Conservation (phyloP, 2,329 filamentous ascomycete genomes). For the Botrytis byssoidea region DNA sequence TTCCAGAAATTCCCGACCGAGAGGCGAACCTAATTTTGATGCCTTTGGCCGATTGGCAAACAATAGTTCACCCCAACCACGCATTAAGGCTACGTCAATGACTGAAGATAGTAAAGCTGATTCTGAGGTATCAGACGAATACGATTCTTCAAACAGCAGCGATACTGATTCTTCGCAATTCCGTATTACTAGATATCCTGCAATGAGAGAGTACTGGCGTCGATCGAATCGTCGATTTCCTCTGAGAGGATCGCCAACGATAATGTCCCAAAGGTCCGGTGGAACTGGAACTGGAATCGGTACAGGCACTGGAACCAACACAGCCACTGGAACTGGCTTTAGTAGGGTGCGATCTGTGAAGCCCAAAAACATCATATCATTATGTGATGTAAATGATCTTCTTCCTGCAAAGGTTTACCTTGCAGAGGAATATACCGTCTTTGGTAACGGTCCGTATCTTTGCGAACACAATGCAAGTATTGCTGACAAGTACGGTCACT, state of each 20-base stretch:
- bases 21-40: constrained; percentile 57
- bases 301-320: constrained; percentile 56
- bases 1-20: constrained; percentile 48
- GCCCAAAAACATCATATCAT: constrained; percentile 67
- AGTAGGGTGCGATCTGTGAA: constrained; percentile 38
- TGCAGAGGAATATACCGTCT: constrained; percentile 77
- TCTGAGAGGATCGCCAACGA: constrained; percentile 35
- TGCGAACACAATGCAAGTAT: constrained; percentile 81
- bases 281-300: constrained; percentile 29
- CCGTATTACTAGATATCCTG: constrained; percentile 33
- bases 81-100: constrained; percentile 39
- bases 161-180: constrained; percentile 40
- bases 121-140: constrained; percentile 41
- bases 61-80: constrained; percentile 47
- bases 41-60: constrained; percentile 60
- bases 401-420: constrained; percentile 78
- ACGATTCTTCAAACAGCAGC: constrained; percentile 36
- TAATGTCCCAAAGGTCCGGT: constrained; percentile 37
- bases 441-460: constrained; percentile 76
- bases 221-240: constrained; percentile 31
- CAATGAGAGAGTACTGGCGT: constrained; percentile 35
- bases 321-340: constrained; percentile 46
- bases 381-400: constrained; percentile 67
- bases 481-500: constrained; percentile 67
- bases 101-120: constrained; percentile 41